A percentile compares a stretch with the other conserved stretches of the same genome.
These are phyloP conservation scores for Lodderomyces metapsilosis DNA, from an alignment of 1,139 yeast species.

Conservation along the genomic window DNA sequence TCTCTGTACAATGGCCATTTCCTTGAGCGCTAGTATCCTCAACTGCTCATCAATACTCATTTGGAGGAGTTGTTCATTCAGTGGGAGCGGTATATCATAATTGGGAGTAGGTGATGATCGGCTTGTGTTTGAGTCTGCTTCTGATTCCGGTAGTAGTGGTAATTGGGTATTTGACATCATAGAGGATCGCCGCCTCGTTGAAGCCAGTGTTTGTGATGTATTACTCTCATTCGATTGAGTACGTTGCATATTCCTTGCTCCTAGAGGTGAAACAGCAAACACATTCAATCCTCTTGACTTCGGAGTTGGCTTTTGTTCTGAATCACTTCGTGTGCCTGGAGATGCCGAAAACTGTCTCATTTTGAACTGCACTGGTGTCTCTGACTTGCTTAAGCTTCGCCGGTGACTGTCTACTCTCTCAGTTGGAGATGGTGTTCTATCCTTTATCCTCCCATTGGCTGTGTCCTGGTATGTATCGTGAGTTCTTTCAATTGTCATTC, in stretches of 20 bases:
- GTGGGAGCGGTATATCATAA: conserved; percentile 34
- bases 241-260: background rate
- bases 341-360: background rate
- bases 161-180: conserved; percentile 22
- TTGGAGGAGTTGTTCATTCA: conserved; percentile 25
- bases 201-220: background rate
- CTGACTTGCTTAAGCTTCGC: background rate
- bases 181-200: conserved; percentile 11
- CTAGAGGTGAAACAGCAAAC: conserved; percentile 15
- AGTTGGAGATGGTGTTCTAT: conserved; percentile 5
- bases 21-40: conserved; percentile 57
- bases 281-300: conserved; percentile 13
- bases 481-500: background rate
- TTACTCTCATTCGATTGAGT: background rate
- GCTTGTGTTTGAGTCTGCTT: background rate
- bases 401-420: background rate
- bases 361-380: conserved; percentile 2
- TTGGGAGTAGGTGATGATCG: conserved; percentile 11
- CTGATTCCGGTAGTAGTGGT: conserved; percentile 26
- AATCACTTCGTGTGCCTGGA: background rate
- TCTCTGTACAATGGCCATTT: conserved; percentile 58
- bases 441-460: background rate
- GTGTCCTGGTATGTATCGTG: background rate
- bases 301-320: conserved; percentile 1
- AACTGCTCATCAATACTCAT: conserved; percentile 55